A percentile compares a stretch with the other conserved stretches of the same genome.
These are phyloP conservation scores for Colletotrichum euphorbiae DNA, from an alignment of 2,329 filamentous ascomycete genomes.

Conservation along the genomic window DNA sequence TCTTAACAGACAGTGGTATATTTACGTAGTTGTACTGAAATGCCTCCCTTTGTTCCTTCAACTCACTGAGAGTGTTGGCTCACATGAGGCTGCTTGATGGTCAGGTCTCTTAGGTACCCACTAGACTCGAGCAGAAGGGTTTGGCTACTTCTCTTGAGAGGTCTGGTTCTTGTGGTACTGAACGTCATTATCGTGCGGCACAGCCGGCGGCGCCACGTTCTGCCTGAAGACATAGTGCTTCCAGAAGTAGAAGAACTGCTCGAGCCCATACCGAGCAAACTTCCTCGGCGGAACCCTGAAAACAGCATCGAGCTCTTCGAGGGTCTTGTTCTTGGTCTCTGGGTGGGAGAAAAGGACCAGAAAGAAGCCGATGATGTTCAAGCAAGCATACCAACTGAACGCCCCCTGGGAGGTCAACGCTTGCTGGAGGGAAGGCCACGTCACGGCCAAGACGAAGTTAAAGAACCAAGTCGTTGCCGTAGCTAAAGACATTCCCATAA, in stretches of 20 bases:
- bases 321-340: conserved; percentile 58
- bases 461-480: conserved; percentile 65
- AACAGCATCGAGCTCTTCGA: conserved; percentile 55
- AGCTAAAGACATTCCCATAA: conserved; percentile 70
- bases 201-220: conserved; percentile 36
- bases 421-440: conserved; percentile 59
- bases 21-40: too few species aligned
- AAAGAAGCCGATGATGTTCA: conserved; percentile 61
- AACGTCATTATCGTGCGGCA: background rate
- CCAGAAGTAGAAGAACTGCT: conserved; percentile 45
- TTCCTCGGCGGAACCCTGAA: conserved; percentile 26
- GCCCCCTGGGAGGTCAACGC: conserved; percentile 60
- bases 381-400: conserved; percentile 62
- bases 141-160: background rate
- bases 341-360: conserved; percentile 55
- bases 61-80: background rate
- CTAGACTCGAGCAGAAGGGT: conserved; percentile 14
- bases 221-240: conserved; percentile 41
- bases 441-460: conserved; percentile 56
- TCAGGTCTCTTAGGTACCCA: too few species aligned
- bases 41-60: background rate
- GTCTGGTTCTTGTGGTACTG: conserved; percentile 12
- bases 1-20: too few species aligned
- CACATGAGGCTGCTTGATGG: background rate
- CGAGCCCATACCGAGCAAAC: conserved; percentile 40